Conservation (phyloP, 495 filamentous ascomycete species). For the Thermochaetoides thermophila region DNA sequence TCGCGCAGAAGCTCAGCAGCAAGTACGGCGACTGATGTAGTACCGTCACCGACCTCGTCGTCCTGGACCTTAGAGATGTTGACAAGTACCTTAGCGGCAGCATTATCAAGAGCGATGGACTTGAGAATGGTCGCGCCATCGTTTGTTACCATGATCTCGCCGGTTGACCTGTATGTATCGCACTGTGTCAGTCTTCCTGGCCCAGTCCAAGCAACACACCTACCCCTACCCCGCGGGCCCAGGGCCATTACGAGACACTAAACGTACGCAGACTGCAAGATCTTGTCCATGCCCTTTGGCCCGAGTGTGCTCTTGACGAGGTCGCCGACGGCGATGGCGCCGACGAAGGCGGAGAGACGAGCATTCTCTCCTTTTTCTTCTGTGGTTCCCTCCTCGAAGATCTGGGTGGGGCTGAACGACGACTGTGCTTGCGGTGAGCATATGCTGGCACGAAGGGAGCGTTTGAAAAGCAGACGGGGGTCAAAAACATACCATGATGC, state of each 20-base stretch:
- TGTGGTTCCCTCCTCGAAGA: conserved; percentile 92
- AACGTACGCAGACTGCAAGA: conserved; percentile 86
- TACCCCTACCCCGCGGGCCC: background rate
- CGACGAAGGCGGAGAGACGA: conserved; percentile 89
- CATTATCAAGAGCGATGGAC: conserved; percentile 97
- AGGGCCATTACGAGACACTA: background rate
- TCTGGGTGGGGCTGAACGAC: conserved; percentile 80
- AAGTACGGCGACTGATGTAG: conserved; percentile 70
- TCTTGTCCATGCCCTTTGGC: conserved; percentile 99
- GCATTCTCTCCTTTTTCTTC: conserved; percentile 99
- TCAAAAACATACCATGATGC: conserved; percentile 6
- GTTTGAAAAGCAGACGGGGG: no score
- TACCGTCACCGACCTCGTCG: conserved; percentile 95
- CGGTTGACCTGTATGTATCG: conserved; percentile 76
- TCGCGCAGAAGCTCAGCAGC: conserved; percentile 91
- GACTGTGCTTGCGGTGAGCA: conserved; percentile 19
- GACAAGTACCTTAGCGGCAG: conserved; percentile 90
- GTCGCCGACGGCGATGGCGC: conserved; percentile 94
- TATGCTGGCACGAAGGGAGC: background rate
- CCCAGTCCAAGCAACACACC: no score
- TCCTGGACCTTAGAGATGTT: conserved; percentile 99
- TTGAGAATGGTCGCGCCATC: conserved; percentile 97
- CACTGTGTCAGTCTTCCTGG: no score
- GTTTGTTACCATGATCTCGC: conserved; percentile 95
- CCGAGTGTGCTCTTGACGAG: conserved; percentile 93